Percentiles rank a stretch among this genome's conserved stretches.
Conservation (phyloP, 2,329 filamentous ascomycete species). For the Cadophora malorum region DNA sequence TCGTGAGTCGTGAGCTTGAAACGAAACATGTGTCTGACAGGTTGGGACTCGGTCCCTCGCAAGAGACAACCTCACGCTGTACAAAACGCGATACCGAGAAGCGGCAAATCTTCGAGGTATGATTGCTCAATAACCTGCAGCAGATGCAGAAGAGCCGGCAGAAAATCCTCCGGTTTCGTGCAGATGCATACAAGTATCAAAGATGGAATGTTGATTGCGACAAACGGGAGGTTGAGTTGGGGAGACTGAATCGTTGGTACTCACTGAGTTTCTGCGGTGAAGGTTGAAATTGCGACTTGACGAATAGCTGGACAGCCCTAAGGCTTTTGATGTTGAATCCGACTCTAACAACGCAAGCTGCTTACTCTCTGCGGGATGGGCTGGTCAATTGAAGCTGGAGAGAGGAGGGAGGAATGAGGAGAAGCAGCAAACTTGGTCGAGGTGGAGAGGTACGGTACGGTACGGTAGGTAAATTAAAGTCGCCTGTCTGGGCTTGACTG, state of each 20-base stretch:
- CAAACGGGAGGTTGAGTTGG: neutral
- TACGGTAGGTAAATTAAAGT: slow-evolving; percentile 13
- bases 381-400: slow-evolving; percentile 15
- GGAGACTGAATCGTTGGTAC: slow-evolving; percentile 10
- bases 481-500: slow-evolving; percentile 3
- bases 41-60: neutral
- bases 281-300: slow-evolving; percentile 11
- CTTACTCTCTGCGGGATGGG: slow-evolving; percentile 1
- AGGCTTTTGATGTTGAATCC: slow-evolving; percentile 19
- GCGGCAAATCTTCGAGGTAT: neutral
- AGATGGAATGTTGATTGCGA: neutral
- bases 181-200: neutral
- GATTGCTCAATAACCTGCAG: slow-evolving; percentile 1
- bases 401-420: neutral
- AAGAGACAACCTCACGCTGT: neutral
- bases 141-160: neutral
- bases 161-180: neutral
- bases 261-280: slow-evolving; percentile 14
- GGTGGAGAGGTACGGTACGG: neutral
- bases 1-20: neutral
- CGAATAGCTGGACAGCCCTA: neutral
- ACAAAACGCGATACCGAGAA: neutral
- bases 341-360: slow-evolving; percentile 14
- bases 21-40: neutral
- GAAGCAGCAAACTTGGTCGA: slow-evolving; percentile 22